Evolutionary conservation across 805 yeast species (phyloP), one percentile per base, ranked within the genome.

Genomic region (Lipomyces orientalis): DNA sequence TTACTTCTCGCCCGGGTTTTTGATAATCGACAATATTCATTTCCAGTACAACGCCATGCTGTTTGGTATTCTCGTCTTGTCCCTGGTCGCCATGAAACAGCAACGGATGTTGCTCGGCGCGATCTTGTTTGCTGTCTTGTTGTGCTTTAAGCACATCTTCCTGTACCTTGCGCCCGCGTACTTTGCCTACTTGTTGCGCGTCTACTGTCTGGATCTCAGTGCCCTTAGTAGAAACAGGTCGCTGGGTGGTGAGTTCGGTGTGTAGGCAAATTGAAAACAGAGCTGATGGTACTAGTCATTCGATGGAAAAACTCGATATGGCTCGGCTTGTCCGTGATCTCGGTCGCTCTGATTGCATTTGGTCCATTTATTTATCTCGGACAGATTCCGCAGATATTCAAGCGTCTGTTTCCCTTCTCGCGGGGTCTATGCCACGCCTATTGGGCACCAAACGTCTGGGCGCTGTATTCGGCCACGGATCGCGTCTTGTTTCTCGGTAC

Each of bases 361-460:
- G 89, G 83, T 0, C 98, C 98, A 0, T 93, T 93, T 75, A 77
- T 85, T 6, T 85, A 85, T 73, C 81, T 85, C 72, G 82, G 83
- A 1, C 90, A 87, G 43, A 74, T 90, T 60, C 88, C 90, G 0
- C 86, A 91, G 69, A 78, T 95, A 19, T 59, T 91, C 8, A 75
- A 80, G 4, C 83, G 99, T 58, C 79, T 95, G 39, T 95, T 95
- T 79, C 99, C 99, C 5, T 94, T 94, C 76, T 89, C 96, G 60
- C 83, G 98, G 76, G 98, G 98, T 0, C 82, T 95, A 49, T 95
- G 98, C 4, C 99, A 95, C 79, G 97, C 98, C 0, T 95, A 95
- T 79, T 95, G 99, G 98, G 98, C 99, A 0, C 98, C 99, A 16
- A 95, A 95, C 75, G 81, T 93, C 58, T 95, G 99, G 99, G 97